Evolutionary conservation across 1,284 basidiomycete genomes (phyloP).

Genomic region (Tilletiaria anomala): DNA sequence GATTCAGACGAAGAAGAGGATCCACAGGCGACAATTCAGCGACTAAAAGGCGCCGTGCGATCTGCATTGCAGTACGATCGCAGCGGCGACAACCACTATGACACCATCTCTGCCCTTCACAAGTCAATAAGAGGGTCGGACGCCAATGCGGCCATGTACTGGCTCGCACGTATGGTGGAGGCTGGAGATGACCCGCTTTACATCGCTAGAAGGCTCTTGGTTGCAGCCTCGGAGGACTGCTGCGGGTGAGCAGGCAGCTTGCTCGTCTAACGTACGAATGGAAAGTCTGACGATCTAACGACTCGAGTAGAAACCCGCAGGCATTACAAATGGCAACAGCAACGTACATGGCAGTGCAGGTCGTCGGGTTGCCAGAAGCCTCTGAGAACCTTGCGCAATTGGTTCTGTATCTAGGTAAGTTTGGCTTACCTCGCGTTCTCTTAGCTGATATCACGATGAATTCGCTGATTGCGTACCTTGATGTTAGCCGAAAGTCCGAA

Average conservation of each 20-base stretch:
- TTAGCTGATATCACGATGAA: too few species aligned
- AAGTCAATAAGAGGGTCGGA: constrained; percentile 70
- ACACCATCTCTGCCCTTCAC: constrained; percentile 74
- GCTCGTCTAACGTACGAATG: too few species aligned
- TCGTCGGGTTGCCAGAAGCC: constrained; percentile 59
- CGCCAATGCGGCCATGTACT: constrained; percentile 69
- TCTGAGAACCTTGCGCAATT: constrained; percentile 53
- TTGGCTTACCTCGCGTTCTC: too few species aligned
- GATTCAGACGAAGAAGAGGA: background rate
- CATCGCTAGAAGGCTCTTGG: constrained; percentile 63
- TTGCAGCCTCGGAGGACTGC: constrained; percentile 73
- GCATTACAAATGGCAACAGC: constrained; percentile 31
- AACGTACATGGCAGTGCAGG: constrained; percentile 40
- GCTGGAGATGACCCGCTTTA: constrained; percentile 77
- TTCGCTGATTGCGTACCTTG: too few species aligned
- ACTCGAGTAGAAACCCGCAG: constrained; percentile 56
- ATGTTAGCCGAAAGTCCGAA: constrained; percentile 71
- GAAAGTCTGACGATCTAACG: too few species aligned
- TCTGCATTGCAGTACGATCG: constrained; percentile 31
- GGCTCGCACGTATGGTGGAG: constrained; percentile 44
- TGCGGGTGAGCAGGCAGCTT: too few species aligned
- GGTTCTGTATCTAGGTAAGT: constrained; percentile 64
- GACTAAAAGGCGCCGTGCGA: constrained; percentile 17
- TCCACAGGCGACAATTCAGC: background rate
- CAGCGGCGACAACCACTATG: constrained; percentile 47